Evolutionary conservation across 2,329 filamentous ascomycete species (phyloP), one percentile per base, ranked within the genome.

Genomic region (Cadophora luteo-olivacea): DNA sequence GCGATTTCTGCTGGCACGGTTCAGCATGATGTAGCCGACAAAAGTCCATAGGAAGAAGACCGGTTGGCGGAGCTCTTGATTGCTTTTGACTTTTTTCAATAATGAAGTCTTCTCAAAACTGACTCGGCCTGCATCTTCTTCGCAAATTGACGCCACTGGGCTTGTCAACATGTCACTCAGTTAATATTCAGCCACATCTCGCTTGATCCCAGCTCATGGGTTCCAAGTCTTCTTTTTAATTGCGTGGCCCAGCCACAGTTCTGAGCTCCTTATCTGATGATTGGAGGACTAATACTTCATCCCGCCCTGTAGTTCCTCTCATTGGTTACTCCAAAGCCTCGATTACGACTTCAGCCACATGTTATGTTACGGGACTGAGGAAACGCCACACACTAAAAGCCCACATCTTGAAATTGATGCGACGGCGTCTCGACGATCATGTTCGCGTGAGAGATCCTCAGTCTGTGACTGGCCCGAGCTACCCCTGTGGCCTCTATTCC

Each of bases 401-500:
- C 36, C 62, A 22, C 16, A 65, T 33, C 67, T 16, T 36, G 62
- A 67, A 65, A 58, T 61, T 52, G 66, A 68, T 64, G 66, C 66
- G 66, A 61, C 61, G 54, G 65, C 61, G 52, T 68, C 61, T 61
- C 24, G 68, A 41, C 54, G 68, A 69, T 69, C 68, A 22, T 63
- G 51, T 61, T 38, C n/a, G 38, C 57, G 64, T 57, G 68, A 64
- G 29, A 16, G 16, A 32, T 55, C 48, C 32, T 22, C 45, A 33
- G 33, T 6, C 19, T 64, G 11, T 68, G 25, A 71, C 63, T 71
- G 63, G 70, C 55, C 61, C 58, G 58, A 69, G 67, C 69, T 69
- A 66, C 60, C 69, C 67, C 48, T 68, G 65, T 41, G 12, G 33
- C 19, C 36, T 22, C 61, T 64, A 51, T 51, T 49, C 52, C 64